These are phyloP conservation scores for Sonneratia alba DNA, from an alignment of 345 rosid species.

Conservation along the genomic window DNA sequence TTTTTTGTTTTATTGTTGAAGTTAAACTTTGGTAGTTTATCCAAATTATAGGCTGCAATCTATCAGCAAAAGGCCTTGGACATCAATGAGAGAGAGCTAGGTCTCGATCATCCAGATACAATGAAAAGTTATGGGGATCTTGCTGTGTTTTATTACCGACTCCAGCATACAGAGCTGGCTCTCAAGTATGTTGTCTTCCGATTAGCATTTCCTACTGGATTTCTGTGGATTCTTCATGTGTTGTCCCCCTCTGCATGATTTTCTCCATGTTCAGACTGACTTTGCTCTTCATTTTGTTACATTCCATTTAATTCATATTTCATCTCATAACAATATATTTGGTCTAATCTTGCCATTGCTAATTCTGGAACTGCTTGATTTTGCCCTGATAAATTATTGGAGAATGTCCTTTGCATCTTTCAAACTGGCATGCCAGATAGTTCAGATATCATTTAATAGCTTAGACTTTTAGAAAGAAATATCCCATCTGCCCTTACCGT, in stretches of 20 bases:
- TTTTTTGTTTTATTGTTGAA: background rate
- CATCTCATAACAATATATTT: background rate
- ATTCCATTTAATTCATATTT: background rate
- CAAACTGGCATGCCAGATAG: background rate
- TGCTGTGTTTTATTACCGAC: constrained; percentile 98
- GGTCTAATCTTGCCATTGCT: background rate
- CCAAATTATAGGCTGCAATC: constrained; percentile 68
- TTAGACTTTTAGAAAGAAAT: background rate
- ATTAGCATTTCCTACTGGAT: background rate
- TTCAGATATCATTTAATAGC: background rate
- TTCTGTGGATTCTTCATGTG: background rate
- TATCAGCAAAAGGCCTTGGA: constrained; percentile 99
- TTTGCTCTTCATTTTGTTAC: background rate
- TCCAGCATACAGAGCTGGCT: constrained; percentile 95
- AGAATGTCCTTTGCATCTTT: background rate
- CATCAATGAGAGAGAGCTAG: constrained; percentile 97
- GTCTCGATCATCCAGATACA: constrained; percentile 98
- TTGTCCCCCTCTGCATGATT: background rate
- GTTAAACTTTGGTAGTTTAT: constrained; percentile 14
- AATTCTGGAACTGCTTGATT: background rate
- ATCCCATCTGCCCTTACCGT: background rate
- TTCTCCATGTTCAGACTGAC: background rate
- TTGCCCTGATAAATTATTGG: too few relatives aligned
- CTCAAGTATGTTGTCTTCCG: constrained; percentile 60
- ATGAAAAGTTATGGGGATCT: constrained; percentile 99